A percentile compares a stretch with the other conserved stretches of the same genome.
Evolutionary conservation across 2,329 filamentous ascomycete genomes (phyloP).

Genomic region (Sporothrix humicola): DNA sequence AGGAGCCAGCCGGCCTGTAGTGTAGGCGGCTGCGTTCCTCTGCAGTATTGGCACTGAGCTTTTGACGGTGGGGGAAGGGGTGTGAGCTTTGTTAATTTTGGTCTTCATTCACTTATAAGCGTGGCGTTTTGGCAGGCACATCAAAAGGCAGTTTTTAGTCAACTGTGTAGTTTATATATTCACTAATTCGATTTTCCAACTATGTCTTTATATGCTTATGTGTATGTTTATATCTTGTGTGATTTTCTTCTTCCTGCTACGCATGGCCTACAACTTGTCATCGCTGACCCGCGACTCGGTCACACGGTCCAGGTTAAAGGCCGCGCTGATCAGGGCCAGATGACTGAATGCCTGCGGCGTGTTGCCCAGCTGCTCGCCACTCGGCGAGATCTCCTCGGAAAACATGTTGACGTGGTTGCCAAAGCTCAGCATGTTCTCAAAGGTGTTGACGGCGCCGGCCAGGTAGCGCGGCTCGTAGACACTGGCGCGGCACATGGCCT

Average conservation of each 20-base stretch:
- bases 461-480: conserved; percentile 70
- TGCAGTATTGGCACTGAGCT: neutral
- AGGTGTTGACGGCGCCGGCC: conserved; percentile 67
- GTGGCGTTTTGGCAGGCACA: conserved; percentile 19
- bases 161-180: neutral
- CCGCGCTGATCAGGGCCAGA: conserved; percentile 75
- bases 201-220: neutral
- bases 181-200: too few relatives aligned
- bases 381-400: conserved; percentile 76
- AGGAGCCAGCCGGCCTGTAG: neutral
- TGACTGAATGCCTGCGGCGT: conserved; percentile 82
- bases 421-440: conserved; percentile 79
- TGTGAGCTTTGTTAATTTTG: neutral
- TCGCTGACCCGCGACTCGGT: conserved; percentile 42
- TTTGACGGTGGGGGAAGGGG: neutral
- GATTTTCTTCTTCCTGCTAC: neutral
- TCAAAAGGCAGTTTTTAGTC: conserved; percentile 2
- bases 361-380: conserved; percentile 78
- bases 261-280: conserved; percentile 36
- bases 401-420: conserved; percentile 80
- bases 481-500: conserved; percentile 73
- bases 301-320: conserved; percentile 73
- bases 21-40: neutral
- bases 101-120: conserved; percentile 3
- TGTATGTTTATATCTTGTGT: neutral